Conservation (phyloP, 164 flowering plant genomes). For the Magnolia sinica region DNA sequence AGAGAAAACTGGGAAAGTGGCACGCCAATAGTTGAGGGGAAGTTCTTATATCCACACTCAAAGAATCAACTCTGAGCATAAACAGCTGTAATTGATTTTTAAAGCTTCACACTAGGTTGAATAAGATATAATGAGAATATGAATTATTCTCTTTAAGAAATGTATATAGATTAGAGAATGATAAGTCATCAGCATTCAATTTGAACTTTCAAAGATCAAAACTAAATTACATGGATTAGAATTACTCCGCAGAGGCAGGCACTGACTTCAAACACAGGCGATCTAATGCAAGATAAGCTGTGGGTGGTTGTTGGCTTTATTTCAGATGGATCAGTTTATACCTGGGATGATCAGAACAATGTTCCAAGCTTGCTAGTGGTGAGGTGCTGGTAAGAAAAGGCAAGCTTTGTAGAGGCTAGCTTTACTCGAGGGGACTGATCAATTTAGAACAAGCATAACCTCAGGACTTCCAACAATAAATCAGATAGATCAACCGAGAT, state of each 20-base stretch:
- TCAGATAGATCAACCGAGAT: not conserved
- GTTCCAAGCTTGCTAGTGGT: not conserved
- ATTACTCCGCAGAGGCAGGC: not conserved
- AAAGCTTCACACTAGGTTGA: not conserved
- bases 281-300: not conserved
- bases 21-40: not conserved
- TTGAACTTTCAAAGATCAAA: not conserved
- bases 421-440: not conserved
- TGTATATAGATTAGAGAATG: not conserved
- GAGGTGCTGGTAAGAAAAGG: not conserved
- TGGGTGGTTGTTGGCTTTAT: too few species aligned
- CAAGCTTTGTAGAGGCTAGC: not conserved
- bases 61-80: not conserved
- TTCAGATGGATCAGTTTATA: not conserved
- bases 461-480: not conserved
- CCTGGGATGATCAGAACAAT: not conserved
- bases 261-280: too few species aligned
- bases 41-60: not conserved
- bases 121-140: not conserved
- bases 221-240: not conserved
- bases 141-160: too few species aligned
- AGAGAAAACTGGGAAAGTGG: not conserved
- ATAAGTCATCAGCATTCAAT: not conserved
- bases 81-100: not conserved
- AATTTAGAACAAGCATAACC: not conserved